phyloP scores from a whole-genome alignment of 306 rosid species.

The Luffa acutangula region DNA sequence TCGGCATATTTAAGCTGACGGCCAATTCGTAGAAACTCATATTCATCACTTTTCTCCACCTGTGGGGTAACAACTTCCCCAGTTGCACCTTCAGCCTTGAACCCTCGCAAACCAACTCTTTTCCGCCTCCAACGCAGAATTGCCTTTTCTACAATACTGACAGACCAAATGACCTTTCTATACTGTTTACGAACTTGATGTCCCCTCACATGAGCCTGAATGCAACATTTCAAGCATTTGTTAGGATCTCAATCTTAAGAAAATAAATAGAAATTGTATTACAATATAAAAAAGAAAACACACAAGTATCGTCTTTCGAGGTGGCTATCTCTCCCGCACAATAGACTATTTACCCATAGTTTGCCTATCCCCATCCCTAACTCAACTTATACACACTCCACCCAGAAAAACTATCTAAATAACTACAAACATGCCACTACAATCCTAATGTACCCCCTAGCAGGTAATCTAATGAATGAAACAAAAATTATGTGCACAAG shows the following conservation, averaged over 20 bases:
- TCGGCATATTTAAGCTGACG: slow-evolving; percentile 52
- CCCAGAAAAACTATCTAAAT: not conserved
- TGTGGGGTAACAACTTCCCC: slow-evolving; percentile 21
- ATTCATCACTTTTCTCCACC: slow-evolving; percentile 38
- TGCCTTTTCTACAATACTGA: slow-evolving; percentile 54
- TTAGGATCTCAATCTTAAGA: not conserved
- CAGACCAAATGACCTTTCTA: slow-evolving; percentile 62
- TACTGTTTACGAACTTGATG: slow-evolving; percentile 61
- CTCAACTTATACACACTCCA: not conserved
- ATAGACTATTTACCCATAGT: not conserved
- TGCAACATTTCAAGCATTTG: not conserved
- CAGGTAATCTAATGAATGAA: no score
- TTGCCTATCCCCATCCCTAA: not conserved
- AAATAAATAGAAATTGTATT: not conserved
- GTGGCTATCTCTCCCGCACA: not conserved
- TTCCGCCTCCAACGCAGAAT: slow-evolving; percentile 75
- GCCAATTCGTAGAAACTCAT: slow-evolving; percentile 51
- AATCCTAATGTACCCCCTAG: not conserved
- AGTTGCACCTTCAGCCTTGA: slow-evolving; percentile 24
- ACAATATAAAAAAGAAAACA: not conserved
- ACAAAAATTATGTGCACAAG: not conserved
- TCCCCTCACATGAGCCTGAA: slow-evolving; percentile 70
- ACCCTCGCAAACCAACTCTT: slow-evolving; percentile 58
- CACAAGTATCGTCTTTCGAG: not conserved
- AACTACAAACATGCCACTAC: not conserved